Conservation (phyloP, 352 stramenopile genomes). For the Plasmopara muralis region DNA sequence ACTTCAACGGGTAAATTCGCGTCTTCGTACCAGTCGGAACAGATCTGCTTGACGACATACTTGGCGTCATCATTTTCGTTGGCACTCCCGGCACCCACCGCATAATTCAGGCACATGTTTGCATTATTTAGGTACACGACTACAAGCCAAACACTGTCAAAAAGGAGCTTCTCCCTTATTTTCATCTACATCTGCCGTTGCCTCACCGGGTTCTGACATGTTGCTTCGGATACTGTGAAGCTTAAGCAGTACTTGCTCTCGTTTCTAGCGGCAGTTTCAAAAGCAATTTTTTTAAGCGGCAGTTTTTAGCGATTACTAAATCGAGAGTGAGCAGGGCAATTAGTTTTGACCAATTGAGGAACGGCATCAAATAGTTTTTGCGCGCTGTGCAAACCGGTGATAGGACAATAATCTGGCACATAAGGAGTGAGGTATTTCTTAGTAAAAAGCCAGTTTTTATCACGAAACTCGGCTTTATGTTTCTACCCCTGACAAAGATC, state of each 20-base stretch:
- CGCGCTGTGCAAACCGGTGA: too few species aligned
- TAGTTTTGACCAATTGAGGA: too few species aligned
- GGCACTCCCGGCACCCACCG: conserved; percentile 45
- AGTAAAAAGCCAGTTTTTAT: too few species aligned
- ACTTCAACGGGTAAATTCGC: not conserved
- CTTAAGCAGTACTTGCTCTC: conserved; percentile 1
- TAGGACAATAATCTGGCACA: too few species aligned
- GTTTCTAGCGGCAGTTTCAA: conserved; percentile 6
- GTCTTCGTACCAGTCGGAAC: conserved; percentile 40
- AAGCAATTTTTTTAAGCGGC: conserved; percentile 22
- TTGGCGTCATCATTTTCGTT: conserved; percentile 83
- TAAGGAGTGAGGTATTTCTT: too few species aligned
- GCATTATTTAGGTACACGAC: conserved; percentile 81
- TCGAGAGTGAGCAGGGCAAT: too few species aligned
- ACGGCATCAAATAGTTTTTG: too few species aligned
- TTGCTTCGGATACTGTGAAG: conserved; percentile 11
- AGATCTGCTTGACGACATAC: conserved; percentile 63
- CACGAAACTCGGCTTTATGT: too few species aligned
- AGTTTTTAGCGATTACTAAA: too few species aligned
- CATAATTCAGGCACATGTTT: conserved; percentile 60
- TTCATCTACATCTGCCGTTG: not conserved
- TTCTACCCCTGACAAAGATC: too few species aligned
- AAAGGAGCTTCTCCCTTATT: not conserved
- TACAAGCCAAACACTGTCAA: conserved; percentile 13
- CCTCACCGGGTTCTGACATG: conserved; percentile 14